Percentiles rank a stretch among this genome's conserved stretches.
phyloP scores from a whole-genome alignment of 2,329 filamentous ascomycete genomes.

The Fusarium succisae region DNA sequence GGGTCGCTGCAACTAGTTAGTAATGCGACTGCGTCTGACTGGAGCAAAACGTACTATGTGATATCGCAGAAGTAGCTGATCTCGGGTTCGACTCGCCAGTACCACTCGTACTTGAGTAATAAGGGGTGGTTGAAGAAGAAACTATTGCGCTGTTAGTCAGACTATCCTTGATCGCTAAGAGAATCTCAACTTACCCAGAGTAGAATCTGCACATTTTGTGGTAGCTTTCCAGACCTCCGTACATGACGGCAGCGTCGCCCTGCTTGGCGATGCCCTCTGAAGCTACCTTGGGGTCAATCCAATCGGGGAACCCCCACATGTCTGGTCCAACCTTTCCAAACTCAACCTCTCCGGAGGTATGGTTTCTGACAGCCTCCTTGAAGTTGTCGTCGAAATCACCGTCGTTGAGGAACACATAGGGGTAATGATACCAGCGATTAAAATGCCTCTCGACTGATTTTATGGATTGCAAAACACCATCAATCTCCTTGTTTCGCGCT shows the following conservation, averaged over 20 bases:
- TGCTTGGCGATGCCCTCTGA: slow-evolving; percentile 97
- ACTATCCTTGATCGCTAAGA: background rate
- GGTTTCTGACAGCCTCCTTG: slow-evolving; percentile 85
- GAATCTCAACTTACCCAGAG: slow-evolving; percentile 74
- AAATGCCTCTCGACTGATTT: slow-evolving; percentile 99
- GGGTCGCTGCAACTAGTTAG: slow-evolving; percentile 72
- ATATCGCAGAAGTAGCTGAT: slow-evolving; percentile 99
- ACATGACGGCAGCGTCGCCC: slow-evolving; percentile 98
- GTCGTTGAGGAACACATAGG: slow-evolving; percentile 98
- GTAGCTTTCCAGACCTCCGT: slow-evolving; percentile 97
- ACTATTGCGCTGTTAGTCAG: slow-evolving; percentile 52
- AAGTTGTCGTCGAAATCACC: slow-evolving; percentile 96
- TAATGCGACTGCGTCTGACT: background rate
- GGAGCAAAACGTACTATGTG: slow-evolving; percentile 75
- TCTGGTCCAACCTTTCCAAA: slow-evolving; percentile 91
- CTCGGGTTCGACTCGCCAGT: slow-evolving; percentile 98
- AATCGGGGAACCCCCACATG: slow-evolving; percentile 97
- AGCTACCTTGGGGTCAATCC: slow-evolving; percentile 92
- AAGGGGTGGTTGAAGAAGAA: slow-evolving; percentile 98
- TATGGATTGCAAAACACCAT: slow-evolving; percentile 94
- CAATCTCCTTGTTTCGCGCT: slow-evolving; percentile 94
- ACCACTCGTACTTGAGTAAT: slow-evolving; percentile 98
- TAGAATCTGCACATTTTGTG: slow-evolving; percentile 99
- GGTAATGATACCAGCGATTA: slow-evolving; percentile 98
- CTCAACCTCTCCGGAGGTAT: slow-evolving; percentile 88